Evolutionary conservation across 2,329 filamentous ascomycete species (phyloP).

Genomic region (Periconia sp.): DNA sequence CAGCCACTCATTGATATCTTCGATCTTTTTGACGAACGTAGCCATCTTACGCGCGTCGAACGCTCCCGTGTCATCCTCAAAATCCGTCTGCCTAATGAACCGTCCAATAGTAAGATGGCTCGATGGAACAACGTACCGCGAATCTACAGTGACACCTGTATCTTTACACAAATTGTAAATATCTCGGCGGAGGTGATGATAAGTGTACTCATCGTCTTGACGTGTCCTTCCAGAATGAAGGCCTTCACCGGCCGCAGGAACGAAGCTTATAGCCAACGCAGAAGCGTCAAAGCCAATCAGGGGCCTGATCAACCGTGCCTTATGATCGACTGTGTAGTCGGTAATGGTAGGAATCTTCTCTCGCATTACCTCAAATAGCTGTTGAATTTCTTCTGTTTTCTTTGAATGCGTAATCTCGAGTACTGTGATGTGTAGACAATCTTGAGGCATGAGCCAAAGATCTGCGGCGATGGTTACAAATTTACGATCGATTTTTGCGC

Average conservation of each 20-base stretch:
- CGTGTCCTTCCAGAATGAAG: slow-evolving; percentile 37
- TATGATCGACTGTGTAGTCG: slow-evolving; percentile 70
- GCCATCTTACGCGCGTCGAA: slow-evolving; percentile 62
- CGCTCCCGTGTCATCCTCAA: slow-evolving; percentile 49
- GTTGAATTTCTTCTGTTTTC: slow-evolving; percentile 70
- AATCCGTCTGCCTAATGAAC: slow-evolving; percentile 73
- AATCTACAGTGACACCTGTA: slow-evolving; percentile 72
- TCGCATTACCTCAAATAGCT: slow-evolving; percentile 64
- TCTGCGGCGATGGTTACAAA: slow-evolving; percentile 53
- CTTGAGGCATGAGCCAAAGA: slow-evolving; percentile 84
- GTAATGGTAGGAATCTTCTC: slow-evolving; percentile 65
- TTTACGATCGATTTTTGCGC: background rate
- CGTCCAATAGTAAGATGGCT: slow-evolving; percentile 88
- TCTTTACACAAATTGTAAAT: slow-evolving; percentile 67
- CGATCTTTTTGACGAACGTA: slow-evolving; percentile 72
- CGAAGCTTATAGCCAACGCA: slow-evolving; percentile 84
- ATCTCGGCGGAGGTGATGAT: slow-evolving; percentile 88
- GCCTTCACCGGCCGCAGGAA: slow-evolving; percentile 74
- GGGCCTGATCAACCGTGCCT: slow-evolving; percentile 79
- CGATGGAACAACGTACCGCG: slow-evolving; percentile 85
- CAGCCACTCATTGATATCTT: slow-evolving; percentile 79
- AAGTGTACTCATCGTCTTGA: slow-evolving; percentile 74
- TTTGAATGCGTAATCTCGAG: slow-evolving; percentile 85
- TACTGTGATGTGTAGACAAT: slow-evolving; percentile 82
- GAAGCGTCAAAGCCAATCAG: slow-evolving; percentile 83